phyloP scores from a whole-genome alignment of 805 yeast genomes.

The Candida nanaspora region DNA sequence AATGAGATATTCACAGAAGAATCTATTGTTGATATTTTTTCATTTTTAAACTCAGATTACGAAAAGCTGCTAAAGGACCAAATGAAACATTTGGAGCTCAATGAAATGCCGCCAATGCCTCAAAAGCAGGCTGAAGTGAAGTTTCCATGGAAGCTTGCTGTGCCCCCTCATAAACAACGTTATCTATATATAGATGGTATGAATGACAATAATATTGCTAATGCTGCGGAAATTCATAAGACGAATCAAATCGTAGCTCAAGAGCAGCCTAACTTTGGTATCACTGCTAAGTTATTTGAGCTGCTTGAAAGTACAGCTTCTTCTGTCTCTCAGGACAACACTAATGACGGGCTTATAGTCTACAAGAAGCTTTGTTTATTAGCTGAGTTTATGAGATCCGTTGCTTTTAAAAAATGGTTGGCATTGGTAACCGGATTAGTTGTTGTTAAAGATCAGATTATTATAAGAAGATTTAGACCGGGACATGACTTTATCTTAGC shows the following conservation, averaged over 20 bases:
- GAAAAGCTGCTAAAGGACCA: conserved; percentile 37
- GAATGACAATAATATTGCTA: conserved; percentile 24
- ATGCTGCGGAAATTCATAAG: conserved; percentile 25
- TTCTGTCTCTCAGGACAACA: conserved; percentile 4
- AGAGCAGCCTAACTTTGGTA: conserved; percentile 50
- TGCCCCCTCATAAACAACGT: conserved; percentile 91
- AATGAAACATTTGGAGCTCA: conserved; percentile 54
- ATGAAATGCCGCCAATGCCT: conserved; percentile 48
- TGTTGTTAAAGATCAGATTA: conserved; percentile 56
- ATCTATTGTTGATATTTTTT: conserved; percentile 60
- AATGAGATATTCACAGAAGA: conserved; percentile 52
- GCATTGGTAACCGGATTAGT: conserved; percentile 51
- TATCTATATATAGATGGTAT: conserved; percentile 75
- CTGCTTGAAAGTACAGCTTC: conserved; percentile 7
- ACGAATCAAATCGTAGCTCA: conserved; percentile 27
- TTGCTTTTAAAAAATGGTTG: conserved; percentile 66
- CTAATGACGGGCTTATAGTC: conserved; percentile 20
- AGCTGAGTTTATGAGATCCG: conserved; percentile 50
- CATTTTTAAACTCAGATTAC: conserved; percentile 52
- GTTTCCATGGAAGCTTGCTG: conserved; percentile 83
- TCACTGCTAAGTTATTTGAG: conserved; percentile 9
- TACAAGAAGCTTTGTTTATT: conserved; percentile 41
- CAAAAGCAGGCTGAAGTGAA: conserved; percentile 42
- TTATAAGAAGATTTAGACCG: conserved; percentile 86
- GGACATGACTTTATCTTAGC: conserved; percentile 93